Percentiles rank a stretch among this genome's conserved stretches.
These are phyloP conservation scores for Mucor indicus DNA, from an alignment of 371 early-diverging fungal species.

Conservation along the genomic window DNA sequence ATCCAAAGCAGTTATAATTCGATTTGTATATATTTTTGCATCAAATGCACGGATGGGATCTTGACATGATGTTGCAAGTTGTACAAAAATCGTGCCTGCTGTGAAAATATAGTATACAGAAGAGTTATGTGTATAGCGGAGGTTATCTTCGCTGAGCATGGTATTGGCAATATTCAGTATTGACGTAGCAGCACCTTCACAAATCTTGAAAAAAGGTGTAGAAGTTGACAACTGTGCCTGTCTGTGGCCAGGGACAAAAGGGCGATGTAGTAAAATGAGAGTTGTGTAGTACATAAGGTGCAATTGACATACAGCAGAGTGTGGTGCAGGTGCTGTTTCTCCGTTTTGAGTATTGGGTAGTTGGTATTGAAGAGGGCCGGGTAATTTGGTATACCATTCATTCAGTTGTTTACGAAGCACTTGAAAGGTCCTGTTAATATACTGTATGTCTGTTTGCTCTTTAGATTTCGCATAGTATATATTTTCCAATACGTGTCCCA, in stretches of 20 bases:
- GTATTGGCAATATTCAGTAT: constrained; percentile 39
- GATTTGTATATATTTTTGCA: constrained; percentile 28
- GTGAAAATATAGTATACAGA: constrained; percentile 29
- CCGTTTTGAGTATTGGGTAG: constrained; percentile 14
- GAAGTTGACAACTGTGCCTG: constrained; percentile 12
- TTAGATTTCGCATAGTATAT: constrained; percentile 27
- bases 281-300: constrained; percentile 34
- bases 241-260: constrained; percentile 27
- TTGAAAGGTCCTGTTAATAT: not conserved
- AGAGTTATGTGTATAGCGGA: constrained; percentile 23
- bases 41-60: constrained; percentile 17
- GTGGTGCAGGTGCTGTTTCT: constrained; percentile 13
- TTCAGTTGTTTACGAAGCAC: constrained; percentile 26
- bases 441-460: not conserved
- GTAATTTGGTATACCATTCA: constrained; percentile 30
- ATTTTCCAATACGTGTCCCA: constrained; percentile 39
- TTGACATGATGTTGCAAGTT: constrained; percentile 22
- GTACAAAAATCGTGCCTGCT: constrained; percentile 33
- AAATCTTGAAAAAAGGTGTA: constrained; percentile 32
- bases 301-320: constrained; percentile 30
- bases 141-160: constrained; percentile 18
- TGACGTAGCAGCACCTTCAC: constrained; percentile 37
- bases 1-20: constrained; percentile 25
- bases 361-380: constrained; percentile 27
- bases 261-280: constrained; percentile 30